phyloP scores from a whole-genome alignment of 106 monocot genomes.

The Gastrodia elata region DNA sequence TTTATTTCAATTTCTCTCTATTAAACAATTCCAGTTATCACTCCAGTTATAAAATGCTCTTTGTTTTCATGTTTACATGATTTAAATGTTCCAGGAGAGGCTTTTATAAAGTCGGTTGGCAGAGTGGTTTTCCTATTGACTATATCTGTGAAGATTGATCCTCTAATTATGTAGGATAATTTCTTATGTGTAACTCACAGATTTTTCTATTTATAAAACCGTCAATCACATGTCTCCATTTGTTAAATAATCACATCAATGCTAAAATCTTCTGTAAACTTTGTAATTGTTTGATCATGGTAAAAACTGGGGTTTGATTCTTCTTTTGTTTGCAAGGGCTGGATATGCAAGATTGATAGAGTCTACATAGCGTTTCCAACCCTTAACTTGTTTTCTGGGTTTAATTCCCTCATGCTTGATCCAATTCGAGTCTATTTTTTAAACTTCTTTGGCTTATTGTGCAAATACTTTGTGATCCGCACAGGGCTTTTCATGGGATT shows the following conservation, averaged over 20 bases:
- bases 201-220: no score
- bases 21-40: neutral
- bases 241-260: no score
- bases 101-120: neutral
- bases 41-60: neutral
- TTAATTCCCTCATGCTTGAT: neutral
- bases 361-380: no score
- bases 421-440: neutral
- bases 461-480: neutral
- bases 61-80: neutral
- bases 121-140: neutral
- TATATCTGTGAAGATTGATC: neutral
- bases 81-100: neutral
- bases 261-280: no score
- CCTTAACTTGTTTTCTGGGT: neutral
- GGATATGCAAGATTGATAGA: no score
- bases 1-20: neutral
- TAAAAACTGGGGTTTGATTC: no score
- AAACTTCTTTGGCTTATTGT: neutral
- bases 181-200: no score
- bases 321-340: no score
- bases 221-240: no score
- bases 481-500: slow-evolving; percentile 9
- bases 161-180: no score
- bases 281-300: no score